phyloP scores from a whole-genome alignment of 2,329 filamentous ascomycete genomes.

The Fusarium praegraminearum region DNA sequence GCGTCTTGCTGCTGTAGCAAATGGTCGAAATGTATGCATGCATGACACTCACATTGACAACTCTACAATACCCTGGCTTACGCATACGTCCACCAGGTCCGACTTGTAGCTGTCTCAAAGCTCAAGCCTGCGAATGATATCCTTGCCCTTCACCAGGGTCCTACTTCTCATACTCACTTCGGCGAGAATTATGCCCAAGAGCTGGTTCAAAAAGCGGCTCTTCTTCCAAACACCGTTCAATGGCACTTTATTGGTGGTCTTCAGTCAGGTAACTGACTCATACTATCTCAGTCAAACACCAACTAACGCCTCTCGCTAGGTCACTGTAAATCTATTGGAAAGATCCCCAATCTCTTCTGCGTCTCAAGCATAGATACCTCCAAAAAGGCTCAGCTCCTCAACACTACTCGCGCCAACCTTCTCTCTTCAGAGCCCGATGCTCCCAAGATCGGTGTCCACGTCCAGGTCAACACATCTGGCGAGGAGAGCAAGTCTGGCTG shows the following conservation, averaged over 20 bases:
- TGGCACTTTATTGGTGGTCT: constrained; percentile 99
- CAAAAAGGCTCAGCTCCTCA: constrained; percentile 88
- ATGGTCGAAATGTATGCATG: constrained; percentile 64
- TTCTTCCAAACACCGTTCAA: constrained; percentile 80
- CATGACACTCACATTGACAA: constrained; percentile 7
- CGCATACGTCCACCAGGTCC: constrained; percentile 64
- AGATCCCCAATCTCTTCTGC: constrained; percentile 89
- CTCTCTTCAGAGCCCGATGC: constrained; percentile 54
- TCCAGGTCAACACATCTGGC: constrained; percentile 96
- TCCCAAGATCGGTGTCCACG: constrained; percentile 76
- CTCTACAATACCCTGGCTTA: constrained; percentile 33
- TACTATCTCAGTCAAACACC: neutral
- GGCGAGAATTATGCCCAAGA: constrained; percentile 98
- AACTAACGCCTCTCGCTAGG: constrained; percentile 60
- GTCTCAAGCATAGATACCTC: constrained; percentile 89
- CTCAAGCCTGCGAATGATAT: constrained; percentile 94
- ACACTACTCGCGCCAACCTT: constrained; percentile 77
- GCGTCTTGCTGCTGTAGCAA: constrained; percentile 66
- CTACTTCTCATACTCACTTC: constrained; percentile 78
- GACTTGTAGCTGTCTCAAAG: constrained; percentile 95
- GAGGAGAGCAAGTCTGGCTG: constrained; percentile 89
- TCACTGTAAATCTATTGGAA: constrained; percentile 89
- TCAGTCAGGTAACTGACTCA: constrained; percentile 71
- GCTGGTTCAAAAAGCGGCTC: constrained; percentile 82
- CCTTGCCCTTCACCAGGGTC: constrained; percentile 78